Evolutionary conservation across 495 filamentous ascomycete species (phyloP).

Genomic region (Aspergillus cavernicola): DNA sequence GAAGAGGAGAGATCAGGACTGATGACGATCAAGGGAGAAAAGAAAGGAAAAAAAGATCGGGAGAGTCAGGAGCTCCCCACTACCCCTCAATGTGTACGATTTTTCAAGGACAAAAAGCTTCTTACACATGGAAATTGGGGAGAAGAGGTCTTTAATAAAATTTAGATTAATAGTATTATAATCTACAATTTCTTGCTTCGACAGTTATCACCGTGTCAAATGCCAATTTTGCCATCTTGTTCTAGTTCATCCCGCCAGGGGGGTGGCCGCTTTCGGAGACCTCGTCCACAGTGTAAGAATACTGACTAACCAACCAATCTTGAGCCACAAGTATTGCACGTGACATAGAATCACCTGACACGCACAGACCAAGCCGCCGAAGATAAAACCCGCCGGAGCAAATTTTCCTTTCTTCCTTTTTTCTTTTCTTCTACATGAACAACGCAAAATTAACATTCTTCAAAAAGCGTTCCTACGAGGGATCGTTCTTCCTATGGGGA

Average conservation of each 20-base stretch:
- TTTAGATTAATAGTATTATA: neutral
- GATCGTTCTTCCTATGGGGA: slow-evolving; percentile 50
- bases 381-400: slow-evolving; percentile 12
- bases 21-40: slow-evolving; percentile 12
- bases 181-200: neutral
- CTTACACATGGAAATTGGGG: neutral
- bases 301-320: neutral
- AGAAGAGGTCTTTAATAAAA: neutral
- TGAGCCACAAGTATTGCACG: slow-evolving; percentile 4
- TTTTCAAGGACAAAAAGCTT: neutral
- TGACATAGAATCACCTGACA: too few species aligned
- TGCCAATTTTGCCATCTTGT: neutral
- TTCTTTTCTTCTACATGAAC: slow-evolving; percentile 55
- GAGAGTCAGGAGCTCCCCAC: slow-evolving; percentile 14
- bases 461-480: slow-evolving; percentile 61
- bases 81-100: slow-evolving; percentile 15
- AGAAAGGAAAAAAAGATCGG: slow-evolving; percentile 12
- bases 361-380: slow-evolving; percentile 20
- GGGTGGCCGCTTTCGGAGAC: slow-evolving; percentile 1
- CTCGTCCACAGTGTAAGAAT: neutral
- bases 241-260: neutral
- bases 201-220: neutral
- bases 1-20: slow-evolving; percentile 7
- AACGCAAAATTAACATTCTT: slow-evolving; percentile 67
- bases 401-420: slow-evolving; percentile 19